A percentile compares a stretch with the other conserved stretches of the same genome.
phyloP scores from a whole-genome alignment of 352 stramenopile genomes.

The Globisporangium cederbergense region DNA sequence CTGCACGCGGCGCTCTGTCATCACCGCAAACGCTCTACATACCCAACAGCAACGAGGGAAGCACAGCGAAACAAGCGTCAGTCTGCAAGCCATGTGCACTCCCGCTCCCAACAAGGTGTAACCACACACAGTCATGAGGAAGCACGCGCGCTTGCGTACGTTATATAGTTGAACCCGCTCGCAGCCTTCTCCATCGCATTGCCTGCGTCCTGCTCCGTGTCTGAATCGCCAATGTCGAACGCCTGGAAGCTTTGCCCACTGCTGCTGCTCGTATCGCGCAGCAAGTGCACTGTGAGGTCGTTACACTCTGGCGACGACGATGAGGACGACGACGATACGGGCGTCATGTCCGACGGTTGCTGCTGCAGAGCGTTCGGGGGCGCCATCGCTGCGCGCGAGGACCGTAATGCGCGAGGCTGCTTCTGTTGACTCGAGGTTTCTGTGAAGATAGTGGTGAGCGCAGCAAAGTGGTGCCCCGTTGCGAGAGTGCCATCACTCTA shows the following conservation, averaged over 20 bases:
- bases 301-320: background rate
- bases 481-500: no score
- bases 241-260: background rate
- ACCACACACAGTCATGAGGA: no score
- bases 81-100: background rate
- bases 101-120: background rate
- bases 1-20: slow-evolving; percentile 52
- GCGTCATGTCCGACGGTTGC: background rate
- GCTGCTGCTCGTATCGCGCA: background rate
- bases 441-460: no score
- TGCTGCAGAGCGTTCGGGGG: background rate
- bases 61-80: background rate
- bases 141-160: background rate
- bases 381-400: background rate
- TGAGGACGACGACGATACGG: background rate
- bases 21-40: slow-evolving; percentile 38
- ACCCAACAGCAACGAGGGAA: background rate
- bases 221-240: slow-evolving; percentile 1
- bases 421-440: background rate
- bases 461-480: no score
- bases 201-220: background rate
- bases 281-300: slow-evolving; percentile 7
- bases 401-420: background rate
- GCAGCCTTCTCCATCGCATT: background rate
- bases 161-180: slow-evolving; percentile 9